Evolutionary conservation across 345 rosid genomes (phyloP), one percentile per base, ranked within the genome.

Genomic region (Moricandia arvensis): DNA sequence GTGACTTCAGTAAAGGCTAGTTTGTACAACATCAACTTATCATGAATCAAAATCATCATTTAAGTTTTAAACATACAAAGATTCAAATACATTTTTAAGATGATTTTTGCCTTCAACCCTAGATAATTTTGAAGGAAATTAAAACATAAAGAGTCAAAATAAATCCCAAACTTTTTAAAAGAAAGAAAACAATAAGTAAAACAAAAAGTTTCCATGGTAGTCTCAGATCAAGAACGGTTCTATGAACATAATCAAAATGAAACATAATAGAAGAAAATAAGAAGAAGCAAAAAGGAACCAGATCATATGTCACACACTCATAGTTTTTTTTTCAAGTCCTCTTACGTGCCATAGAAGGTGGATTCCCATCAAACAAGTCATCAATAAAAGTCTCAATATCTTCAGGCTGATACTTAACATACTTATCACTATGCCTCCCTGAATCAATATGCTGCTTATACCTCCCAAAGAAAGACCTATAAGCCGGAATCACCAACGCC

Each of bases 141-240:
- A 31, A 18, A 69, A 41, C 71, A 62, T 33, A 53, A 30, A 49
- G 9, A 16, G 15, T 41, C 30, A 59, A 59, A 51, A 35, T 33
- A 31, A 7, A 31, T 3, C 17, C 68, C 70, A 63, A 55, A 63
- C 30, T 37, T 61, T 61, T 13, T 5, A 63, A 51, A 63, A 30
- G 57, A 55, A 7, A 10, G 11, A 24, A 4, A 37, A 47, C 17
- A 49, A 2, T n/a, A 11, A 18, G 9, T 3, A 63, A 31, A 37
- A 35, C 57, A 69, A 76, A 69, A 77, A 11, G 80, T 64, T 71
- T 58, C 8, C 68, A 71, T 64, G 71, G 75, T 15, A 70, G 75
- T 70, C 61, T 76, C 71, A 60, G 41, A 27, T 55, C 35, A 34
- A 68, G 72, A 68, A 4, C 1, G 69, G 66, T 76, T 76, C 75